Conservation (phyloP, 352 stramenopile genomes). For the Globisporangium megalacanthum region DNA sequence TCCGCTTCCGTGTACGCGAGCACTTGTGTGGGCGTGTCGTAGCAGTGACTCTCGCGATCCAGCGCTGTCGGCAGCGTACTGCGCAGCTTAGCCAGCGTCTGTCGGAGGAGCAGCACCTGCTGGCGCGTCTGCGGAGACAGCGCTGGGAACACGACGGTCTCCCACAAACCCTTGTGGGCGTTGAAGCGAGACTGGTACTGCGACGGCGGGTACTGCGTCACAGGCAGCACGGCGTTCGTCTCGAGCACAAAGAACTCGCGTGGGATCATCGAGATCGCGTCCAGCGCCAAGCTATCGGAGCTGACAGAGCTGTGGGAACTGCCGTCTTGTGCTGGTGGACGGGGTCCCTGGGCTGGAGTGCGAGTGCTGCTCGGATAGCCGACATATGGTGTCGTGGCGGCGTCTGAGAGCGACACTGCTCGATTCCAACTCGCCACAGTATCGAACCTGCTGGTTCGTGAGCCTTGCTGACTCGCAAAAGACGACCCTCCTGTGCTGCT, state of each 20-base stretch:
- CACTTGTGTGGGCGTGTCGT: conserved; percentile 1
- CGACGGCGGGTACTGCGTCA: conserved; percentile 37
- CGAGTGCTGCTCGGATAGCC: neutral
- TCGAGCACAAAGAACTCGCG: conserved; percentile 79
- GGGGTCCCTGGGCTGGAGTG: neutral
- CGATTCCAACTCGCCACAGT: too few species aligned
- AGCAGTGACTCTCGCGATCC: neutral
- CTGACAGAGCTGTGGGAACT: neutral
- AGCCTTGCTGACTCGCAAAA: neutral
- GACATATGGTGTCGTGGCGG: too few species aligned
- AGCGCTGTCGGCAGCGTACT: conserved; percentile 1
- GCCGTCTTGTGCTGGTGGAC: neutral
- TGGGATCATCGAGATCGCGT: conserved; percentile 45
- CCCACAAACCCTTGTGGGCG: conserved; percentile 31
- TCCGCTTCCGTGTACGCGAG: conserved; percentile 52
- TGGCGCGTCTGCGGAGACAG: conserved; percentile 55
- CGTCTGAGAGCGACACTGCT: too few species aligned
- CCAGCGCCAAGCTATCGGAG: conserved; percentile 5
- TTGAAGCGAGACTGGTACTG: conserved; percentile 62
- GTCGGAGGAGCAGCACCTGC: conserved; percentile 60
- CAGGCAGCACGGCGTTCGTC: conserved; percentile 50
- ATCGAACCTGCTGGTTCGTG: neutral
- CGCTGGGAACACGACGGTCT: conserved; percentile 71
- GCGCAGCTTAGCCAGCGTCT: conserved; percentile 59
- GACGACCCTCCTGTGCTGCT: neutral